Evolutionary conservation across 2,329 filamentous ascomycete species (phyloP), one percentile per base, ranked within the genome.

Genomic region (Fusarium paranaense): DNA sequence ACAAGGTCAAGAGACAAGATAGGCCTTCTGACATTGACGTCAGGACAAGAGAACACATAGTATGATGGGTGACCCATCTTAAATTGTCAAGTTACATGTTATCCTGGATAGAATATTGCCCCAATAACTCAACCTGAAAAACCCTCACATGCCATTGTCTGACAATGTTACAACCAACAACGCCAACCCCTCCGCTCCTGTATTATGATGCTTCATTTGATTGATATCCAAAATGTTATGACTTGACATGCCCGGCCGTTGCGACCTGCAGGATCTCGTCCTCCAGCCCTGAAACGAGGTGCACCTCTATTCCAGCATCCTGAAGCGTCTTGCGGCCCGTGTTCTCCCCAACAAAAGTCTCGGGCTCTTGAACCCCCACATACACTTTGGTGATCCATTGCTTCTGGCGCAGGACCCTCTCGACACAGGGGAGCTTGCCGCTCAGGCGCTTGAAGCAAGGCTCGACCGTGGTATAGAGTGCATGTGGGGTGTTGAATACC

Each of bases 401-500:
- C 14, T 85, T 86, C 22, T 93, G 86, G 9, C 85, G 85, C 45
- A 97, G 83, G 27, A 99, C 93, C 62, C 96, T 87, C 76, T 98
- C 90, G 9, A 94, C 93, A 78, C 97, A 97, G 0, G 93, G 88
- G 63, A 90, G 78, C 78, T 95, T 95, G 5, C 94, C 94, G 77
- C 92, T 94, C 61, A 95, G 85, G 42, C 94, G 87, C 77, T 91
- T 86, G 62, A 90, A 92, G 80, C 94, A 97, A 1, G 94, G 94
- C 82, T 97, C 97, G 87, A 99, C 95, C 1, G 95, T 98, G 1
- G 97, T 98, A 82, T 98, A 98, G 14, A 99, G 88, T 11, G 80
- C 83, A 67, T 85, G 82, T 16, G 80, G 78, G 37, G 72, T 73
- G 6, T 73, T 74, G 37, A 84, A 80, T 20, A 75, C 69, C n/a